Evolutionary conservation across 2,329 filamentous ascomycete genomes (phyloP), one percentile per base, ranked within the genome.

Genomic region (Fusarium multiceps): DNA sequence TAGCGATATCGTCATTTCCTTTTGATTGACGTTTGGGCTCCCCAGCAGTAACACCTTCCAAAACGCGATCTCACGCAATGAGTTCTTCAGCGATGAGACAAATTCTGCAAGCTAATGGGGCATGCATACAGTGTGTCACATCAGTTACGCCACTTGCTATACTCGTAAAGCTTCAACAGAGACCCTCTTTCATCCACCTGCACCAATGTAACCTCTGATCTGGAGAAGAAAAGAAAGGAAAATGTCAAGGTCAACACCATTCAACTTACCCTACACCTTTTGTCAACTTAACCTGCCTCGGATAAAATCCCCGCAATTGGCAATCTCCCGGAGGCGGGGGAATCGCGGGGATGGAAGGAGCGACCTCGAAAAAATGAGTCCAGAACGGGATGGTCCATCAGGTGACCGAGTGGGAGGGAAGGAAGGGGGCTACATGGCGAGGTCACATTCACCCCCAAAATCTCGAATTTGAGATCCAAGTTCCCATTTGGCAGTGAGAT

Each of bases 381-480:
- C 48, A 71, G 68, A 71, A 60, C 57, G 65, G 47, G 30, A 48
- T 66, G 55, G 55, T 55, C 30, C 34, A 62, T 69, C 69, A 71
- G 69, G 68, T 71, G 69, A 71, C 65, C 54, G n/a, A 56, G 43
- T 48, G 43, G 27, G 53, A 51, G 48, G 45, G 53, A 66, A 64
- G 32, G 48, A 66, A 40, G 59, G 45, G 55, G 34, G 34, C 18
- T n/a, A 37, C 11, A 28, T 13, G 28, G 28, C 28, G 28, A 30
- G 63, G 62, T 55, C 63, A 66, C 62, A 48, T 48, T 56, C 41
- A 54, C 68, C 66, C 69, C 69, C 69, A 66, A 69, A 69, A 59
- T 59, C 68, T 72, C 67, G 50, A 72, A 69, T 66, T 65, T 55
- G 43, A 60, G 43, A 18, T 34, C 53, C 34, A 37, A 30, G 14